Evolutionary conservation across 345 rosid species (phyloP).

Genomic region (Aethionema arabicum): DNA sequence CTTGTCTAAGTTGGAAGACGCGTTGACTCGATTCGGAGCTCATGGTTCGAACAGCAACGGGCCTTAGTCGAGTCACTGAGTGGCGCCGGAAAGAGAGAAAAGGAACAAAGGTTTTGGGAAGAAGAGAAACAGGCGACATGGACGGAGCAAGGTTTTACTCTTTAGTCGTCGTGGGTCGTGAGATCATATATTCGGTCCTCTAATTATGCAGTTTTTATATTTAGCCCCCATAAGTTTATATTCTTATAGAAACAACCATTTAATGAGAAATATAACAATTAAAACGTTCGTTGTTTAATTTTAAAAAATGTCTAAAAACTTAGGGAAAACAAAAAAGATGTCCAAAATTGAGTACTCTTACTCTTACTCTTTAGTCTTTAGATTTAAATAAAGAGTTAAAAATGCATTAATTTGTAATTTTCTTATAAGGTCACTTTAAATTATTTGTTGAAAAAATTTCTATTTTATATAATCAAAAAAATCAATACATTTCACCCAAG

Average conservation of each 20-base stretch:
- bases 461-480: too few relatives aligned
- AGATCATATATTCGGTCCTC: not conserved
- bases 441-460: too few relatives aligned
- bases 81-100: conserved; percentile 4
- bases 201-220: not conserved
- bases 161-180: not conserved
- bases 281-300: too few relatives aligned
- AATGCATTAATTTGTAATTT: too few relatives aligned
- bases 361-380: too few relatives aligned
- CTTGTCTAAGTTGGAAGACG: conserved; percentile 40
- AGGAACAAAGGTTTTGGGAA: conserved; percentile 23
- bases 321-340: too few relatives aligned
- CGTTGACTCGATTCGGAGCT: conserved; percentile 31
- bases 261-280: not conserved
- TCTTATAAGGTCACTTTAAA: too few relatives aligned
- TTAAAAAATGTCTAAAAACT: too few relatives aligned
- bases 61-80: conserved; percentile 9
- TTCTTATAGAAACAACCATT: not conserved
- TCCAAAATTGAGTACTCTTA: too few relatives aligned
- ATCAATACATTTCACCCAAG: too few relatives aligned
- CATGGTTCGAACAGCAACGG: conserved; percentile 29
- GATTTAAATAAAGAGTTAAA: too few relatives aligned
- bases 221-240: not conserved
- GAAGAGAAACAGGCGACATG: conserved; percentile 20
- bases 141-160: conserved; percentile 20